Evolutionary conservation across 208 protist genomes (phyloP).

Genomic region (Crithidia brevicula): DNA sequence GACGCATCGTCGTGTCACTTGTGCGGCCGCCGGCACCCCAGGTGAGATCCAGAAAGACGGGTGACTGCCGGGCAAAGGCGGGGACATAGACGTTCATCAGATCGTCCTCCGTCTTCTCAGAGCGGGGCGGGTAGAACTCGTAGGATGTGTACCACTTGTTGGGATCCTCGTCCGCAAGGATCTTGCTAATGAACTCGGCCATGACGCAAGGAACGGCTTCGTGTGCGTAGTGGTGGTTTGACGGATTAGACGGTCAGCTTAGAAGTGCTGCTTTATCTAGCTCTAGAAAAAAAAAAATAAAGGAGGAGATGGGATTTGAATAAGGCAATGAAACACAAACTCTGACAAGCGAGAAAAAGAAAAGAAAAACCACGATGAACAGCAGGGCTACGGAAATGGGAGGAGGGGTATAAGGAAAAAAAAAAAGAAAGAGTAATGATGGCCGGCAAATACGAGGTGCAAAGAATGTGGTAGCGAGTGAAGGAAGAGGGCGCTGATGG

Average conservation of each 20-base stretch:
- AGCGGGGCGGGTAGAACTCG: constrained; percentile 97
- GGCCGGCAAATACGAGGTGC: too few relatives aligned
- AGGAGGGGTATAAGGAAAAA: too few relatives aligned
- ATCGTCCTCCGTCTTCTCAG: constrained; percentile 84
- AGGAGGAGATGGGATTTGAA: too few relatives aligned
- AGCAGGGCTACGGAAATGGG: too few relatives aligned
- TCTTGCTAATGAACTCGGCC: constrained; percentile 30
- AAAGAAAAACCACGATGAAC: not conserved
- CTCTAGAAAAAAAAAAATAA: too few relatives aligned
- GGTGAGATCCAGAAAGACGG: constrained; percentile 96
- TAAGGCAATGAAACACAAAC: too few relatives aligned
- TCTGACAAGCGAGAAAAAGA: too few relatives aligned
- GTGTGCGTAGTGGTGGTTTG: not conserved
- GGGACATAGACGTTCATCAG: constrained; percentile 80
- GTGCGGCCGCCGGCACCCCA: constrained; percentile 96
- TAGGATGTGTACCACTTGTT: constrained; percentile 89
- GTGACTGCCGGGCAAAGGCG: constrained; percentile 79
- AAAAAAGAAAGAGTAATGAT: constrained; percentile 3
- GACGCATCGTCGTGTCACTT: constrained; percentile 67
- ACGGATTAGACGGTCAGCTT: too few relatives aligned
- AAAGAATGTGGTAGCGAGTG: too few relatives aligned
- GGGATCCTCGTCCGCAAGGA: constrained; percentile 41
- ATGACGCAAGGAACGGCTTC: constrained; percentile 10
- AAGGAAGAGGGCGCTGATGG: too few relatives aligned
- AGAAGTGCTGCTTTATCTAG: too few relatives aligned